Evolutionary conservation across 805 yeast genomes (phyloP), one percentile per base, ranked within the genome.

Genomic region (Metschnikowia amazonensis): DNA sequence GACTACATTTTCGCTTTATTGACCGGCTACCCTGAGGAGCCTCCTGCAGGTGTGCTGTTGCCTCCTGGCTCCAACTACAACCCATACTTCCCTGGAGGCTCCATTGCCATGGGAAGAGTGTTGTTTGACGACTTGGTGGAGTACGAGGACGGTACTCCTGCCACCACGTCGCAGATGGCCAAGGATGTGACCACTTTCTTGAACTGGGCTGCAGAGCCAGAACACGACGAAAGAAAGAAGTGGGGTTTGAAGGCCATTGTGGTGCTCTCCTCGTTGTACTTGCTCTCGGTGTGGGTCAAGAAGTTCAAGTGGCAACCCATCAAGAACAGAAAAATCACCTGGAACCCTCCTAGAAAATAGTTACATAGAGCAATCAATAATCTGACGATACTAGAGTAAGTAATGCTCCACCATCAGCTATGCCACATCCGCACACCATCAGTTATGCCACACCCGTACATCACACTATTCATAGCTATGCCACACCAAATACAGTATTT

Each of bases 11-110:
- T 94, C 71, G 73, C 97, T 25, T 75, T 94, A 64, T 84, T 94
- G 71, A 94, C 98, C 52, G 99, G 99, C 66, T 94, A 94, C 78
- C 98, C 98, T 62, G 99, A 94, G 39, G 98, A 94, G 52, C 86
- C 96, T 51, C 99, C 99, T 58, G 98, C 97, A 27, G 99, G 99
- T 77, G 97, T 88, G 50, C 78, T 69, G 43, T 77, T 94, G 60
- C 95, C 98, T 48, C 86, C 88, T 52, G 99, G 99, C 55, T 71
- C 95, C 52, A 94, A 94, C 84, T 94, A 94, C 76, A 94, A 94
- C 81, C 99, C 99, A 64, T 94, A 94, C 80, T 94, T 94, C 96
- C 98, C 99, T 69, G 98, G 98, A 75, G 98, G 99, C 57, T 80
- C 97, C 35, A 92, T 94, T 76, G 99, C 97, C 60, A 94, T 94